Evolutionary conservation across 140 eudicot genomes (phyloP).

Genomic region (Bidens hawaiensis): DNA sequence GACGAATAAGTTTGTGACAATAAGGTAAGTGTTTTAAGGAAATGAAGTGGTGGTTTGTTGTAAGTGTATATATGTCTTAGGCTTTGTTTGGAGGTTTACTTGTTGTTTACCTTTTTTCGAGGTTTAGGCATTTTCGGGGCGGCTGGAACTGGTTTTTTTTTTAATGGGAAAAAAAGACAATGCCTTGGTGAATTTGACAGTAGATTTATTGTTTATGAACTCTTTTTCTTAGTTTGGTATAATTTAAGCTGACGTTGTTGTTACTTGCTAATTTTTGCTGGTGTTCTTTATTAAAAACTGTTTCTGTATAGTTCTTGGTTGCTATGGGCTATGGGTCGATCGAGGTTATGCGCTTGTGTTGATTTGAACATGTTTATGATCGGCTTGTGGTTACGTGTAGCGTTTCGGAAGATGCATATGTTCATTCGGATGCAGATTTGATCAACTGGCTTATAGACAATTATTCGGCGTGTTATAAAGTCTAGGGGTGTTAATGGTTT

Average conservation of each 20-base stretch:
- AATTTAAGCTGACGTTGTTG: neutral
- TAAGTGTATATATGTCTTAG: slow-evolving; percentile 8
- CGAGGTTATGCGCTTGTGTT: neutral
- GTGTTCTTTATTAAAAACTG: neutral
- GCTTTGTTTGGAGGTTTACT: slow-evolving; percentile 2
- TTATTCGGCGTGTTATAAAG: neutral
- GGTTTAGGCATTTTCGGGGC: slow-evolving; percentile 11
- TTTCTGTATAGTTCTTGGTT: neutral
- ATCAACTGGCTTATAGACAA: neutral
- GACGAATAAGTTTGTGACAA: slow-evolving; percentile 89
- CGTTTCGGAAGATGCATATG: no score
- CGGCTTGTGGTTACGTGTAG: neutral
- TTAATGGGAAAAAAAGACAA: neutral
- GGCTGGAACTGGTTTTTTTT: neutral
- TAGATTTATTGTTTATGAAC: slow-evolving; percentile 20
- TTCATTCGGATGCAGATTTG: neutral
- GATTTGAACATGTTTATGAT: neutral
- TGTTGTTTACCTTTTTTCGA: slow-evolving; percentile 2
- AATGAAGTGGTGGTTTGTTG: neutral
- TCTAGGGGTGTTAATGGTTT: neutral
- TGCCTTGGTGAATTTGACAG: slow-evolving; percentile 8
- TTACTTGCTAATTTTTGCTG: neutral
- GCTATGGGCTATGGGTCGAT: neutral
- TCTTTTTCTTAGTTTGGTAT: slow-evolving; percentile 1
- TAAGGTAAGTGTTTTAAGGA: slow-evolving; percentile 54